These are phyloP conservation scores for Dianthus caryophyllus DNA, from an alignment of 148 eudicot genomes.

Conservation along the genomic window DNA sequence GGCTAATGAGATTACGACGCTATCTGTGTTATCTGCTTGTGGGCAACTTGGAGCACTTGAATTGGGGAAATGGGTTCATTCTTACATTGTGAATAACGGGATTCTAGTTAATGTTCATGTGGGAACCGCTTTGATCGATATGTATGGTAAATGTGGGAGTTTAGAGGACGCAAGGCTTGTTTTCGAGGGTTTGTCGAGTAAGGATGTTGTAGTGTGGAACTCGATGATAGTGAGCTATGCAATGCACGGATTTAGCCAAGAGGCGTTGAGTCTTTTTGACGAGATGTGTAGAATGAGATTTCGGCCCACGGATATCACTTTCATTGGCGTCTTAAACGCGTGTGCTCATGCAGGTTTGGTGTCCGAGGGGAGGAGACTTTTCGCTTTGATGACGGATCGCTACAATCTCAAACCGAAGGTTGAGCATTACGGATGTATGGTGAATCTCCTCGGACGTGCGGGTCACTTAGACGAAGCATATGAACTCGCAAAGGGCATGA, in stretches of 20 bases:
- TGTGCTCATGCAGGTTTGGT: slow-evolving; percentile 84
- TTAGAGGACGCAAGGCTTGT: slow-evolving; percentile 63
- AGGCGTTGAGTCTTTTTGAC: slow-evolving; percentile 49
- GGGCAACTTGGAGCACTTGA: slow-evolving; percentile 82
- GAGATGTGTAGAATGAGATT: slow-evolving; percentile 38
- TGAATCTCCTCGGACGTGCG: slow-evolving; percentile 81
- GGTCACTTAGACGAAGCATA: slow-evolving; percentile 77
- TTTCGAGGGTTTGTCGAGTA: slow-evolving; percentile 46
- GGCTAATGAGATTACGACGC: slow-evolving; percentile 55
- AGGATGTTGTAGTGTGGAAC: slow-evolving; percentile 81
- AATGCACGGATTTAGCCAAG: slow-evolving; percentile 64
- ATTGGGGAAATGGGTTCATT: slow-evolving; percentile 78
- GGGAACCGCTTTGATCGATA: slow-evolving; percentile 74
- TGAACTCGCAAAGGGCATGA: slow-evolving; percentile 49
- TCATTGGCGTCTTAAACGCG: slow-evolving; percentile 69
- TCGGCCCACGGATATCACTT: slow-evolving; percentile 70
- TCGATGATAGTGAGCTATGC: slow-evolving; percentile 81
- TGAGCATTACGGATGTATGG: slow-evolving; percentile 98
- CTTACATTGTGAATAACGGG: slow-evolving; percentile 43
- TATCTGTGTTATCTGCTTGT: slow-evolving; percentile 71
- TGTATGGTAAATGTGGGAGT: slow-evolving; percentile 90
- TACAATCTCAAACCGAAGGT: slow-evolving; percentile 55
- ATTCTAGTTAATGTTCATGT: slow-evolving; percentile 42
- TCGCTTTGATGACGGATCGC: slow-evolving; percentile 45
- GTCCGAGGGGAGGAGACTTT: slow-evolving; percentile 48